These are phyloP conservation scores for Cercospora zeina DNA, from an alignment of 2,329 filamentous ascomycete genomes.

Conservation along the genomic window DNA sequence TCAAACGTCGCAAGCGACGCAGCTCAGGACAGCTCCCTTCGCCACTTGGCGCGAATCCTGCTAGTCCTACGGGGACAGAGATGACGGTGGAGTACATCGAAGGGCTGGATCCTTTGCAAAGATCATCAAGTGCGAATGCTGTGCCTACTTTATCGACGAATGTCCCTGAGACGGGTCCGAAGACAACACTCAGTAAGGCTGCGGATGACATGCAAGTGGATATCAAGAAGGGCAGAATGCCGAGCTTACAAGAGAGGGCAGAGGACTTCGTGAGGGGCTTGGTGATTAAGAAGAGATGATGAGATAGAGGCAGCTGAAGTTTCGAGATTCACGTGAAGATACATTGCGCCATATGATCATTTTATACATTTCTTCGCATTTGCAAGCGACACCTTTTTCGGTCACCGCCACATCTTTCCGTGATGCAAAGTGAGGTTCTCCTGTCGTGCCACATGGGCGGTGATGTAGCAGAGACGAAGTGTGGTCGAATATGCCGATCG, in stretches of 20 bases:
- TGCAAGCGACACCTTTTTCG: neutral
- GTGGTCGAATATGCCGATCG: neutral
- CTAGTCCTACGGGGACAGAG: slow-evolving; percentile 16
- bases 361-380: neutral
- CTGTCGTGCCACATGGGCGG: neutral
- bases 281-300: slow-evolving; percentile 18
- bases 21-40: slow-evolving; percentile 30
- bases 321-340: neutral
- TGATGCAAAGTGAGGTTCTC: neutral
- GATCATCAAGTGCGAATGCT: slow-evolving; percentile 2
- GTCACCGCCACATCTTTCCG: neutral
- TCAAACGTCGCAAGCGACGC: slow-evolving; percentile 34
- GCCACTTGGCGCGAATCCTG: slow-evolving; percentile 34
- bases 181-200: slow-evolving; percentile 23
- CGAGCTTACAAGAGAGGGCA: slow-evolving; percentile 25
- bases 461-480: neutral
- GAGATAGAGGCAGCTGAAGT: neutral
- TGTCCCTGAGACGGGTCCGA: neutral
- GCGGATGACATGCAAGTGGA: slow-evolving; percentile 36
- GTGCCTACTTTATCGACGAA: neutral
- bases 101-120: neutral
- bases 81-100: neutral
- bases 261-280: slow-evolving; percentile 29
- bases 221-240: slow-evolving; percentile 23
- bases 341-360: neutral